Base-by-base conservation (phyloP, 306 rosid species). In the Spatholobus suberectus region DNA sequence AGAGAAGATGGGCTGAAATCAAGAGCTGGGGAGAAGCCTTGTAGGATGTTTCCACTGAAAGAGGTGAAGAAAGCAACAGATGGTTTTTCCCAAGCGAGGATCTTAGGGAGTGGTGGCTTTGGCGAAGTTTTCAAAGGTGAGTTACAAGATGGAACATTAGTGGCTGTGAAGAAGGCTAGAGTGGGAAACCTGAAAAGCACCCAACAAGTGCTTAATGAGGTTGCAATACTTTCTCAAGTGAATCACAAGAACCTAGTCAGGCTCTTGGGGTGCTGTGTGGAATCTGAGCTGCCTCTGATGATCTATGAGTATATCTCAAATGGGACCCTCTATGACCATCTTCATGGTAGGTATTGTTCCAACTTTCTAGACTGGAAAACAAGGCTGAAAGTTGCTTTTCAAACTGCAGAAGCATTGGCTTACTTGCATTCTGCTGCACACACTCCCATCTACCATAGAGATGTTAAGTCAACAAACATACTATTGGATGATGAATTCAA, bases 101-200 rank as follows among this genome's bases (percentile, higher is more conserved):
- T 92, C 83, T 72, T 96, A 43, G 99, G 99, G 26, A 90, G 87
- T 69, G 99, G 99, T 76, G 98, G 97, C 1, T 96, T 90, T 74
- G 98, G 99, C 34, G 99, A 94, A 85, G 98, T 96, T 80, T 96
- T 89, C 81, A 93, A 78, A 91, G 99, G 99, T 35, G 88, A 94
- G 75, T 87, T 92, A 51, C 88, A 87, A 84, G 95, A 94, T 72
- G 94, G 97, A 75, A 91, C 94, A 11, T 4, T 75, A 0, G 97
- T 96, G 58, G 99, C 99, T 10, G 95, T 96, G 61, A 96, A 96
- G 85, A 90, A 90, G 14, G 98, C 99, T 26, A 94, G 85, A 90
- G 91, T 92, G 3, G 99, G 99, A 1, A 94, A 86, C 90, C 77
- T 96, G 34, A 96, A 96, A 86, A 96, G 99, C 91, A 94, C 91